Conservation (phyloP, 2,329 filamentous ascomycete genomes). For the Xylaria sp. region DNA sequence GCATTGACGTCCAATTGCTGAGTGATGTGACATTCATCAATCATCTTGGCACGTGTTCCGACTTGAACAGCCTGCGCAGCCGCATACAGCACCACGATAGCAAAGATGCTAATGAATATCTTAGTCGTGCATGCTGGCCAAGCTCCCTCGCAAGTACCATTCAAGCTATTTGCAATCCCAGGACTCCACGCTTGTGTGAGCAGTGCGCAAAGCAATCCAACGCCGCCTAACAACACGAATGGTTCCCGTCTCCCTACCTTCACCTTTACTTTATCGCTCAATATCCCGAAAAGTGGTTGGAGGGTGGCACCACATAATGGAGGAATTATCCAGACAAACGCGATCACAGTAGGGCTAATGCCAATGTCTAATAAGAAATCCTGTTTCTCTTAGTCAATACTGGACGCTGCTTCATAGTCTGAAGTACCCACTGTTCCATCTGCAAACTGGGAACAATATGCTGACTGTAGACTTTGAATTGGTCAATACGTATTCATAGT, state of each 20-base stretch:
- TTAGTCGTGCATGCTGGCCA: conserved; percentile 1
- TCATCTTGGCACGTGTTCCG: conserved; percentile 15
- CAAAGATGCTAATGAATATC: conserved; percentile 9
- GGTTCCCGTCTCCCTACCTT: not conserved
- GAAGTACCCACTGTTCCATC: not conserved
- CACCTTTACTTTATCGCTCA: conserved; percentile 1
- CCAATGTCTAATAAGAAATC: conserved; percentile 14
- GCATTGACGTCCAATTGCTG: conserved; percentile 12
- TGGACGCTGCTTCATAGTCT: not conserved
- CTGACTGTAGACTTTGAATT: conserved; percentile 8
- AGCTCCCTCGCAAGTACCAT: not conserved
- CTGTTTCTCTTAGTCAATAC: conserved; percentile 1
- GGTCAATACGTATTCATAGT: not conserved
- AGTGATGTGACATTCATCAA: conserved; percentile 12
- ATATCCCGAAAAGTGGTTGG: conserved; percentile 19
- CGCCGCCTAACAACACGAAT: not conserved
- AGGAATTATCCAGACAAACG: conserved; percentile 17
- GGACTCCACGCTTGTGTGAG: not conserved
- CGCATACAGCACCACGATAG: conserved; percentile 14
- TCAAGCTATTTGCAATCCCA: not conserved
- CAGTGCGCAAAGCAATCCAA: not conserved
- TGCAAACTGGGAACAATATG: conserved; percentile 11
- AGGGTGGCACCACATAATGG: conserved; percentile 19
- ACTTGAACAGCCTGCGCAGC: conserved; percentile 19
- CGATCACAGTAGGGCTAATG: conserved; percentile 12